phyloP scores from a whole-genome alignment of 2,329 filamentous ascomycete genomes.

The Fusarium verrucosum region DNA sequence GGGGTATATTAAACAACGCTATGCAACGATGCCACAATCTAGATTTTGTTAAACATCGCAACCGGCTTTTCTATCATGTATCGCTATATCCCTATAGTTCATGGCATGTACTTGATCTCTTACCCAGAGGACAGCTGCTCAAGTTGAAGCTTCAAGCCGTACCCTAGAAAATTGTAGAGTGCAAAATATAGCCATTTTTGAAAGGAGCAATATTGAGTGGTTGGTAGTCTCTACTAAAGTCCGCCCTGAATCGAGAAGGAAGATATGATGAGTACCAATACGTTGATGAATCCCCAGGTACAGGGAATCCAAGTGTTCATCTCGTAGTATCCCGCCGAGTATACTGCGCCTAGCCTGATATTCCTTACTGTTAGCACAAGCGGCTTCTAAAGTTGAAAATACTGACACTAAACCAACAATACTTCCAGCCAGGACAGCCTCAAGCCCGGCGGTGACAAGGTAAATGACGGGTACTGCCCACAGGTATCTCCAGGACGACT shows the following conservation, averaged over 20 bases:
- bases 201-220: neutral
- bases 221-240: slow-evolving; percentile 60
- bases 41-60: neutral
- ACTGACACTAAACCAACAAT: slow-evolving; percentile 82
- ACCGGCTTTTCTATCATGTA: neutral
- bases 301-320: slow-evolving; percentile 97
- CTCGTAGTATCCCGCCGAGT: slow-evolving; percentile 81
- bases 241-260: slow-evolving; percentile 94
- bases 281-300: slow-evolving; percentile 86
- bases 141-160: neutral
- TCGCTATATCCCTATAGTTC: neutral
- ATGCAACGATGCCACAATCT: neutral
- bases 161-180: neutral
- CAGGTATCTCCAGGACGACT: slow-evolving; percentile 67
- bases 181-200: neutral
- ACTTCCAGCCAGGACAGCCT: slow-evolving; percentile 82
- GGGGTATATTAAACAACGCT: slow-evolving; percentile 14
- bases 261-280: slow-evolving; percentile 82
- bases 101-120: neutral
- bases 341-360: slow-evolving; percentile 77
- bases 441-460: slow-evolving; percentile 73
- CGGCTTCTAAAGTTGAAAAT: neutral
- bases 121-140: neutral
- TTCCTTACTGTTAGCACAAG: slow-evolving; percentile 27
- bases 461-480: slow-evolving; percentile 80